phyloP scores from a whole-genome alignment of 2,329 filamentous ascomycete species.

The Macrophomina phaseolina region DNA sequence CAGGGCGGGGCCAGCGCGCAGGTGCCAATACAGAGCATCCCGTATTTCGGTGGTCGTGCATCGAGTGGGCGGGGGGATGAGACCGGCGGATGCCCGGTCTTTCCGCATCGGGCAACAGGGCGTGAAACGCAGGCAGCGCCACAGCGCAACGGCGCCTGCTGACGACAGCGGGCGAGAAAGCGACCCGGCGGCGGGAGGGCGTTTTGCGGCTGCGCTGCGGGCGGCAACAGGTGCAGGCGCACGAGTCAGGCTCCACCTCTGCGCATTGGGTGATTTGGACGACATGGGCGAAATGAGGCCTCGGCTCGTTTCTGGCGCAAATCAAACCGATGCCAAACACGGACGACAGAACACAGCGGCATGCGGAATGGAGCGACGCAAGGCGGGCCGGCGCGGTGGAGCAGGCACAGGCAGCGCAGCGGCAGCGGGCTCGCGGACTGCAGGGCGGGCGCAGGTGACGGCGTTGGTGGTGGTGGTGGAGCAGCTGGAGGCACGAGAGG shows the following conservation, averaged over 20 bases:
- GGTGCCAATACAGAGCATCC: constrained; percentile 11
- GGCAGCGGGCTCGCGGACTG: neutral
- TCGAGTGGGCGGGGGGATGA: constrained; percentile 4
- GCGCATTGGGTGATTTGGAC: neutral
- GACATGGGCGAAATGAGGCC: constrained; percentile 13
- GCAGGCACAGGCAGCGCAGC: neutral
- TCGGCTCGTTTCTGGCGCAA: constrained; percentile 13
- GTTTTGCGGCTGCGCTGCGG: neutral
- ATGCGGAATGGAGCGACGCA: constrained; percentile 21
- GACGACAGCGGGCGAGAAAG: constrained; percentile 6
- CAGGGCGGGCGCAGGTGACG: neutral
- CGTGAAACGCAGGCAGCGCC: constrained; percentile 22
- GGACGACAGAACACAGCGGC: neutral
- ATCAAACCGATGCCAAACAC: constrained; percentile 17
- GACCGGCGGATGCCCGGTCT: neutral
- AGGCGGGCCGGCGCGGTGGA: constrained; percentile 4
- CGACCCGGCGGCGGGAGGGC: constrained; percentile 15
- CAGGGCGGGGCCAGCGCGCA: constrained; percentile 11
- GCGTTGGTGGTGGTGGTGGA: neutral
- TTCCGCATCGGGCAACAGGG: constrained; percentile 7
- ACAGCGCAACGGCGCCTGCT: constrained; percentile 18
- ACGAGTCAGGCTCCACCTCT: constrained; percentile 15
- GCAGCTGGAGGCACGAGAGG: constrained; percentile 6
- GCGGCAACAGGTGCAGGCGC: neutral
- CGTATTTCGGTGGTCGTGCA: constrained; percentile 4